Evolutionary conservation across 257 asterid species (phyloP), one percentile per base, ranked within the genome.

Genomic region (Paulownia fortunei): DNA sequence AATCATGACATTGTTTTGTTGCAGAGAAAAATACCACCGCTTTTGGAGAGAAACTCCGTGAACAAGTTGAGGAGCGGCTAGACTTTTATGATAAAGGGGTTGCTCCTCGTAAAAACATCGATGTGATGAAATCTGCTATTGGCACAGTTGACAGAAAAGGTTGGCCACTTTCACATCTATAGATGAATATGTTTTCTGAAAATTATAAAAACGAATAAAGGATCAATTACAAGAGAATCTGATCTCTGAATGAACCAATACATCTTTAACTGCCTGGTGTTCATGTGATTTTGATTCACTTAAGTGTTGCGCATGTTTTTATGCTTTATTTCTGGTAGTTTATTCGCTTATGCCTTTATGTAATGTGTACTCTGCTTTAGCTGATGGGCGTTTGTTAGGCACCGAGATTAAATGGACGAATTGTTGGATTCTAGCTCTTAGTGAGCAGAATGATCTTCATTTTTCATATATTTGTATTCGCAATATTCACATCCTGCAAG

Each of bases 1-100:
- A 34, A 30, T 26, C 9, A 7, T 70, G 59, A n/a, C 23, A 3
- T 64, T 62, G 44, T 76, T 16, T 49, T 27, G 18, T 46, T 79
- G 59, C 88, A 95, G 99, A 95, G 7, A 89, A 87, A 69, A 95
- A 66, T 51, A 91, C 99, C 49, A 86, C 86, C 66, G 78, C 91
- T 37, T 95, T 85, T 76, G 99, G 99, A 7, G 99, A 91, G 85
- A 93, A 95, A 79, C 98, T 95, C 52, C 97, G 99, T 36, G 97
- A 95, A 85, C 99, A 95, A 86, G 99, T 95, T 72, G 99, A 95
- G 82, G 99, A 95, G 83, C 80, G 99, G 6, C 97, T 95, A 0
- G 98, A 95, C 55, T 95, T 95, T 62, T 95, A 95, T 65, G 99
- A 95, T 76, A 91, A 93, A 85, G 99, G 98, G 24, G 97, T 93